Evolutionary conservation across 768 basidiomycete genomes (phyloP), one percentile per base, ranked within the genome.

Genomic region (Saitozyma sp.): DNA sequence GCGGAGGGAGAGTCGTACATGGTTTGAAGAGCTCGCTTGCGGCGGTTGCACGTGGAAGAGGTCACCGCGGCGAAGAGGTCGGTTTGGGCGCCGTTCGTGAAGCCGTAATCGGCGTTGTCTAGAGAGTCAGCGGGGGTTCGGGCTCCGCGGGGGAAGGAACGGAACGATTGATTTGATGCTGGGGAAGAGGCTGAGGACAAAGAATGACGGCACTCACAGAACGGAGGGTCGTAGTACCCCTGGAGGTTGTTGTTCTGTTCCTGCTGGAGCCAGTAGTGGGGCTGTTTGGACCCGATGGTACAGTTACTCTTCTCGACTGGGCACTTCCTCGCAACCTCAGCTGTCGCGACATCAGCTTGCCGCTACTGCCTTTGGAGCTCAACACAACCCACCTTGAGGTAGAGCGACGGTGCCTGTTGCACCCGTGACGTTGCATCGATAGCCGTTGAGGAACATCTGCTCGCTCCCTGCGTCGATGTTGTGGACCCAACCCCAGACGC

Each of bases 401-500:
- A 78, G 20, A 54, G 69, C 61, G 4, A 54, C 64, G 5, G 69
- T 70, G 11, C 63, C 65, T 9, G 70, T 71, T 13, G 77, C 73
- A 14, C 69, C 73, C 0, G 72, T 75, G 48, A 78, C 67, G 43
- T 73, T 73, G 66, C 78, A 79, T 46, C 71, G 59, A 48, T 77
- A 78, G 16, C 66, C 67, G 53, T 67, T 42, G 37, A 70, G 61
- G 50, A 73, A 76, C 29, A 66, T 77, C 60, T 78, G 76, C 58
- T 74, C 64, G 16, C 61, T 65, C 8, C 73, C 75, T 11, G 69
- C 61, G 49, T 73, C 68, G 0, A n/a, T 45, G 14, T 71, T 54
- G 59, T 79, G 77, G 10, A 79, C 56, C 78, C 78, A 79, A 17
- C 69, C 68, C 75, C 77, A 76, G 64, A 67, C 65, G 61, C 77